Conservation (phyloP, 306 rosid species). For the Erythrophleum fordii region DNA sequence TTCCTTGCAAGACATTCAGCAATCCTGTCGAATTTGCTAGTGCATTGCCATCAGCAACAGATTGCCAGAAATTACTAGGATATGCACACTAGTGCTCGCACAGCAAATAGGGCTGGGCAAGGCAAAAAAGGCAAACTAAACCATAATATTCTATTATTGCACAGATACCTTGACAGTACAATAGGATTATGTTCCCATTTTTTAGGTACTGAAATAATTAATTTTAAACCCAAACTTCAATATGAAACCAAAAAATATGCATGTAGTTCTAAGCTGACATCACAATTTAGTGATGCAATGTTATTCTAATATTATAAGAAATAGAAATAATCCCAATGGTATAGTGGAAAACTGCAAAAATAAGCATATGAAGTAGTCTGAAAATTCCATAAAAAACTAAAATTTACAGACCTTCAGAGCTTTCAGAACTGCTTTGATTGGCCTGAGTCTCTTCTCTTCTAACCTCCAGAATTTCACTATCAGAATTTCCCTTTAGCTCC, state of each 20-base stretch:
- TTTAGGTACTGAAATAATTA: constrained; percentile 2
- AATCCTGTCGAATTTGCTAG: neutral
- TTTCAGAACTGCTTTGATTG: neutral
- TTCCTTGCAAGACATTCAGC: constrained; percentile 2
- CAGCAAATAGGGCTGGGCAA: no score
- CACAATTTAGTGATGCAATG: neutral
- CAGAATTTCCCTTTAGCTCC: constrained; percentile 40
- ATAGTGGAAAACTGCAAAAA: neutral
- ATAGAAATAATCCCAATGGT: neutral
- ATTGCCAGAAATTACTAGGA: constrained; percentile 5
- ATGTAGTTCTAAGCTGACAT: neutral
- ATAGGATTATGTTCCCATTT: neutral
- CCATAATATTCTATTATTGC: no score
- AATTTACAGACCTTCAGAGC: neutral
- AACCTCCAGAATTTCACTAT: constrained; percentile 27
- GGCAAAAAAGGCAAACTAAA: no score
- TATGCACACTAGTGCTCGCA: neutral
- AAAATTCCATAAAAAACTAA: neutral
- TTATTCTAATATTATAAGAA: neutral
- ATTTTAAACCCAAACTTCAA: neutral
- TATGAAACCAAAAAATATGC: neutral
- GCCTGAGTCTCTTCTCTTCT: neutral
- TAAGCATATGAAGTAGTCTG: neutral
- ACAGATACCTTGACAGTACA: no score
- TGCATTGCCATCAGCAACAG: neutral